Conservation (phyloP, 495 filamentous ascomycete species). For the Oidiodendron maius region DNA sequence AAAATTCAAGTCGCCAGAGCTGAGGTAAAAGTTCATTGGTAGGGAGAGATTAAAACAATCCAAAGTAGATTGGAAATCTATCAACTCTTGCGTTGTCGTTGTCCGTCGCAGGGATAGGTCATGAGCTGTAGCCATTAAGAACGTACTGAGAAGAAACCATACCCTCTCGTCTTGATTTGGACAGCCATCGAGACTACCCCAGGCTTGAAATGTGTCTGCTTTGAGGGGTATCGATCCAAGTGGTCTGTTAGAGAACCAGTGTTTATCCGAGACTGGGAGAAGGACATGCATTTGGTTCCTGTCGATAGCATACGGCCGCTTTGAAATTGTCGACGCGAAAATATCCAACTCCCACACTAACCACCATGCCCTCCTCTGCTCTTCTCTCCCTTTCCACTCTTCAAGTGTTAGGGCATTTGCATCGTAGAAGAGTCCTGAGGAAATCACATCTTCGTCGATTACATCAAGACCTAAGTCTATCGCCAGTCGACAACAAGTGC, state of each 20-base stretch:
- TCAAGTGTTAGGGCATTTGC: background rate
- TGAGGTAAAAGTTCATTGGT: background rate
- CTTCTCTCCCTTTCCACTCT: background rate
- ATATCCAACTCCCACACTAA: background rate
- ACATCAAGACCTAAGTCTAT: background rate
- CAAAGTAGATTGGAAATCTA: background rate
- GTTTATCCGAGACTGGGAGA: background rate
- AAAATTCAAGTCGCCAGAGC: background rate
- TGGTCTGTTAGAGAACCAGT: background rate
- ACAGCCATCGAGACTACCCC: background rate
- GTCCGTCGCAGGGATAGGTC: background rate
- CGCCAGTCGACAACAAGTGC: background rate
- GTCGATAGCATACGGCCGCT: background rate
- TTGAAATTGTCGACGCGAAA: background rate
- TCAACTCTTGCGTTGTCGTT: background rate
- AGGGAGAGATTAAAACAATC: background rate
- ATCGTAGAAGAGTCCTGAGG: background rate
- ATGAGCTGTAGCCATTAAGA: background rate
- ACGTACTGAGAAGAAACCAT: background rate
- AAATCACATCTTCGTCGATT: background rate
- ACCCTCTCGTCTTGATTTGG: background rate
- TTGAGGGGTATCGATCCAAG: background rate
- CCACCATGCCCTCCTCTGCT: background rate
- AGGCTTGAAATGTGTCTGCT: background rate
- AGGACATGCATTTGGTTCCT: background rate